Evolutionary conservation across 805 yeast species (phyloP).

Genomic region (Scheffersomyces coipomensis): DNA sequence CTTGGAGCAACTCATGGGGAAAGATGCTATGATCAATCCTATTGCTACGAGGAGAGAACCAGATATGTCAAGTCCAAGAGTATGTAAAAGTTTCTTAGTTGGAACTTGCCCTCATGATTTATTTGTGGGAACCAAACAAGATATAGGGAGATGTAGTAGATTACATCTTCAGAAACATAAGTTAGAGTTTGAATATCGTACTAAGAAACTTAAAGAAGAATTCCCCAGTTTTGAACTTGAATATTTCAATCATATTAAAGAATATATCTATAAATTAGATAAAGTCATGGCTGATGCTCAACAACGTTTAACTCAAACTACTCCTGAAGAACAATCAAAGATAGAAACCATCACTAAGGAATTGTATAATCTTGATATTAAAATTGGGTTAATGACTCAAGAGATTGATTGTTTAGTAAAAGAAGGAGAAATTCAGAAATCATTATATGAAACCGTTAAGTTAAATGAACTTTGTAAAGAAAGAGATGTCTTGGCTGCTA

Average conservation of each 20-base stretch:
- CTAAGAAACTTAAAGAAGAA: slow-evolving; percentile 37
- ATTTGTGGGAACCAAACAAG: slow-evolving; percentile 78
- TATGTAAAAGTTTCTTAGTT: slow-evolving; percentile 80
- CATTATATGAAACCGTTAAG: slow-evolving; percentile 47
- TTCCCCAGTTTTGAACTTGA: slow-evolving; percentile 53
- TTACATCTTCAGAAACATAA: slow-evolving; percentile 74
- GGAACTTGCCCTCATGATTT: slow-evolving; percentile 86
- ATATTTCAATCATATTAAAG: slow-evolving; percentile 47
- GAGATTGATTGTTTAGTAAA: slow-evolving; percentile 57
- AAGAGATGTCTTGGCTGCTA: slow-evolving; percentile 53
- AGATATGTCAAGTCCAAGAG: slow-evolving; percentile 44
- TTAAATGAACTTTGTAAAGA: slow-evolving; percentile 45
- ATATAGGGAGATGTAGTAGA: slow-evolving; percentile 76
- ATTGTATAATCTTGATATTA: slow-evolving; percentile 59
- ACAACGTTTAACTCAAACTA: slow-evolving; percentile 63
- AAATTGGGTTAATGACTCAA: slow-evolving; percentile 64
- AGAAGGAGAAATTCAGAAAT: slow-evolving; percentile 49
- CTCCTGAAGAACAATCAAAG: slow-evolving; percentile 64
- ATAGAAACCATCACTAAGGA: slow-evolving; percentile 54
- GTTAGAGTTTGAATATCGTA: slow-evolving; percentile 59
- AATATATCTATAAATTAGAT: slow-evolving; percentile 64
- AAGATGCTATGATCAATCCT: slow-evolving; percentile 43
- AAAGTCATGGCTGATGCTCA: slow-evolving; percentile 61
- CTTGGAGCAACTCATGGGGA: slow-evolving; percentile 80
- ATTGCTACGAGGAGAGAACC: slow-evolving; percentile 28